Base-by-base conservation (phyloP, 2,329 filamentous ascomycete genomes). In the Colletotrichum camelliae region DNA sequence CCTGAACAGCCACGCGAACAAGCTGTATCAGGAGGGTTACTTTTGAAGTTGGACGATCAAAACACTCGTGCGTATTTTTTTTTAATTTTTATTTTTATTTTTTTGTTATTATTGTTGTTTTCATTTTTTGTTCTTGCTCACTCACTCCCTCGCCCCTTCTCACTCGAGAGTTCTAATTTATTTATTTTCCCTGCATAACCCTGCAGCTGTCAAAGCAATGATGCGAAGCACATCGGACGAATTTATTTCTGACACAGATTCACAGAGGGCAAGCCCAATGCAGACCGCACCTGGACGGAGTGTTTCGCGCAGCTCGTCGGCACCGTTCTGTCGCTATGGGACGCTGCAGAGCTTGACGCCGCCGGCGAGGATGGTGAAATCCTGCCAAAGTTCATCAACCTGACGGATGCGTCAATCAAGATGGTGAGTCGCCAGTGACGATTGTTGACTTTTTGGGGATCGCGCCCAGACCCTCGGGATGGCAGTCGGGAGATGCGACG, bases 301-400 rank as follows among this genome's bases (percentile, higher is more conserved):
- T 98, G 95, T 85, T 99, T 98, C 86, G 96, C 96, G 58, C 97
- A 98, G 83, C 92, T 99, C 18, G 95, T 98, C 21, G 97, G 97
- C 78, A 98, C 97, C 2, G 95, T 98, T 18, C 87, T 99, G 73
- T 98, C 97, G 8, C 87, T 98, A 66, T 99, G 97, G 97, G 96
- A 99, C 85, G 96, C 96, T 29, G 93, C 94, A 78, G 96, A 97
- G 83, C 89, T 98, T 74, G 97, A 99, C 86, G 93, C 92, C 52
- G 96, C 95, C 15, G 95, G 95, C 43, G 93, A 95, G 80, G 92
- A 97, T 80, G 94, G 93, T 78, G 95, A 98, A 82, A 94, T 98
- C 64, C 88, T 96, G 57, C 95, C 96, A 37, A 97, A 95, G 67
- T 99, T 98, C 83, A 96, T 99, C 84, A 99, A 99, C 82, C 87